Evolutionary conservation across 257 asterid genomes (phyloP).

Genomic region (Ligustrum vulgare): DNA sequence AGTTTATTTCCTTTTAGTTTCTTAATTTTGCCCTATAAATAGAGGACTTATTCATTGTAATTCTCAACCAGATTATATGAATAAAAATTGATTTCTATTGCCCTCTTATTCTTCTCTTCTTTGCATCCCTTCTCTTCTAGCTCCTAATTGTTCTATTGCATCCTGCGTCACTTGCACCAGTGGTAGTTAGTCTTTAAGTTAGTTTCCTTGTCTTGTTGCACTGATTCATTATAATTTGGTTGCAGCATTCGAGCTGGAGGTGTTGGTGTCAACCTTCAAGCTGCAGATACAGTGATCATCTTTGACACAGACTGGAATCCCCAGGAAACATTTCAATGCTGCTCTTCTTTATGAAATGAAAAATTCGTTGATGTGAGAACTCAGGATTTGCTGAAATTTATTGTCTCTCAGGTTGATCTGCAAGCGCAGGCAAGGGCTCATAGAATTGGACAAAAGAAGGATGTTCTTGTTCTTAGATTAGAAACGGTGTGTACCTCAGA

Average conservation of each 20-base stretch:
- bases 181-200: background rate
- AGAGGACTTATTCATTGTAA: no score
- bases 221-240: slow-evolving; percentile 25
- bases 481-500: slow-evolving; percentile 66
- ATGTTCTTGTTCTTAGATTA: slow-evolving; percentile 95
- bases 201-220: slow-evolving; percentile 10
- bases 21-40: no score
- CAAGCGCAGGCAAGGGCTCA: slow-evolving; percentile 99
- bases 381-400: slow-evolving; percentile 8
- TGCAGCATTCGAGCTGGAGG: slow-evolving; percentile 99
- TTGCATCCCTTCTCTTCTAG: no score
- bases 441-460: slow-evolving; percentile 99
- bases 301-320: slow-evolving; percentile 99
- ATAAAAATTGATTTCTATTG: no score
- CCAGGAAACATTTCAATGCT: slow-evolving; percentile 54
- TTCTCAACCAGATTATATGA: no score
- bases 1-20: no score
- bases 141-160: no score
- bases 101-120: no score
- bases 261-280: slow-evolving; percentile 99
- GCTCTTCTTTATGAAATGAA: slow-evolving; percentile 19
- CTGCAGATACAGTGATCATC: slow-evolving; percentile 98
- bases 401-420: slow-evolving; percentile 85
- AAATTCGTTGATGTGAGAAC: slow-evolving; percentile 12
- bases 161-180: background rate